Evolutionary conservation across 2,329 filamentous ascomycete genomes (phyloP).

Genomic region (Ophiobolus disseminans): DNA sequence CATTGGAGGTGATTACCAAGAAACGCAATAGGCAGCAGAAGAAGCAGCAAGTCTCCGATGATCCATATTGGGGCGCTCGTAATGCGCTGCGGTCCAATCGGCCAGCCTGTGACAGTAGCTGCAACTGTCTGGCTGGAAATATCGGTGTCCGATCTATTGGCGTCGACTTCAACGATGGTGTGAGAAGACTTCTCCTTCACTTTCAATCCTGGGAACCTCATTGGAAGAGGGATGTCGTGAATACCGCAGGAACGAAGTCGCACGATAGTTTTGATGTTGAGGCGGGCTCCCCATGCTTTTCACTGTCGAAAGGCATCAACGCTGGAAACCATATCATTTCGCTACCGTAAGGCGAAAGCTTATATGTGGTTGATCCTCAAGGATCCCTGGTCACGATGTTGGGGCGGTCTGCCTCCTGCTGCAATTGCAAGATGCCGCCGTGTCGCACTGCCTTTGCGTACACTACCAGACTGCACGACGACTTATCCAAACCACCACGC

Average conservation of each 20-base stretch:
- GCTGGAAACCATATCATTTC: too few species aligned
- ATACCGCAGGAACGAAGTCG: not conserved
- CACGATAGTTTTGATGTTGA: not conserved
- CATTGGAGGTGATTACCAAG: not conserved
- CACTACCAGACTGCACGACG: too few species aligned
- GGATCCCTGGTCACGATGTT: too few species aligned
- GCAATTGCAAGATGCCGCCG: too few species aligned
- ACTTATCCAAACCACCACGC: too few species aligned
- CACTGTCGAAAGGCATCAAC: too few species aligned
- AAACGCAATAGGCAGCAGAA: constrained; percentile 4
- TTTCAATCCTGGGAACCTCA: not conserved
- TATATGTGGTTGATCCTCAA: too few species aligned
- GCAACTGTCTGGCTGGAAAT: not conserved
- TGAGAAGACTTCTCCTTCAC: constrained; percentile 1
- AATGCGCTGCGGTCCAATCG: constrained; percentile 1
- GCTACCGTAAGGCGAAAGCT: too few species aligned
- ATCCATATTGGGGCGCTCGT: constrained; percentile 1
- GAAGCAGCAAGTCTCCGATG: constrained; percentile 1
- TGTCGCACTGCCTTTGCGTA: too few species aligned
- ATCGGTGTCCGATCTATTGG: constrained; percentile 3
- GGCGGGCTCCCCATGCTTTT: too few species aligned
- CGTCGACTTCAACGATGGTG: not conserved
- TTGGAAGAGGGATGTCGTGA: not conserved
- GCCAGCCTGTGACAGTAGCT: not conserved
- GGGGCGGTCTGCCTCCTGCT: too few species aligned